Conservation (phyloP, 2,329 filamentous ascomycete genomes). For the Colletotrichum tropicale region DNA sequence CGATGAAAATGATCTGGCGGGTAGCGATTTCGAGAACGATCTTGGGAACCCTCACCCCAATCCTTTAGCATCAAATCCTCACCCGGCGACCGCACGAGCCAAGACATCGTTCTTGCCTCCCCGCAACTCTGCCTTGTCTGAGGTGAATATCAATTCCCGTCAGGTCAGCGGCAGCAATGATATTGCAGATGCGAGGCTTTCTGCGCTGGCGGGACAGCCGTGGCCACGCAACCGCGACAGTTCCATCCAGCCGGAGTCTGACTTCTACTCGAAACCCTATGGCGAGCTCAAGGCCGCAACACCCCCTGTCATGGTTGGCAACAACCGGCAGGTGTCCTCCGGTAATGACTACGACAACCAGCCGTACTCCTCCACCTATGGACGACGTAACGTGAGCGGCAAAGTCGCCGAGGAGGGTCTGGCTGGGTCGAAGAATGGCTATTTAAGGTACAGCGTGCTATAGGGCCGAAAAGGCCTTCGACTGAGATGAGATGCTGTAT, state of each 20-base stretch:
- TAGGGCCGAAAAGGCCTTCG: neutral
- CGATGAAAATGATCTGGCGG: conserved; percentile 33
- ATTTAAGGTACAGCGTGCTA: conserved; percentile 25
- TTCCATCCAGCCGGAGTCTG: conserved; percentile 53
- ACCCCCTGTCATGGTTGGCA: conserved; percentile 57
- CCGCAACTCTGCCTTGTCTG: conserved; percentile 41
- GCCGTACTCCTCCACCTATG: conserved; percentile 34
- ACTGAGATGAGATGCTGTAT: neutral
- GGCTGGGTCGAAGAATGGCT: conserved; percentile 36
- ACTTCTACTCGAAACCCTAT: conserved; percentile 62
- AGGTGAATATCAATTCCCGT: conserved; percentile 50
- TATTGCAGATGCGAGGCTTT: conserved; percentile 44
- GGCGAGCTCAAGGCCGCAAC: conserved; percentile 59
- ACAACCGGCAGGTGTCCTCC: conserved; percentile 59
- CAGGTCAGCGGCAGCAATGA: conserved; percentile 48
- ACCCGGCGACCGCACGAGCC: conserved; percentile 21
- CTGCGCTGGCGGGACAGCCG: conserved; percentile 12
- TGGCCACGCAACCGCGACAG: conserved; percentile 39
- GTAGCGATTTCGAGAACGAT: conserved; percentile 27
- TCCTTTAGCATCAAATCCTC: conserved; percentile 58
- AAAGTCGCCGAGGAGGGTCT: conserved; percentile 76
- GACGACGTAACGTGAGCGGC: conserved; percentile 70
- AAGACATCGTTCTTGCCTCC: conserved; percentile 34
- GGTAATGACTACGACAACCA: conserved; percentile 58
- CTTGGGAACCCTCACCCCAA: conserved; percentile 46